Evolutionary conservation across 2,329 filamentous ascomycete species (phyloP).

Genomic region (Venturia asperata): DNA sequence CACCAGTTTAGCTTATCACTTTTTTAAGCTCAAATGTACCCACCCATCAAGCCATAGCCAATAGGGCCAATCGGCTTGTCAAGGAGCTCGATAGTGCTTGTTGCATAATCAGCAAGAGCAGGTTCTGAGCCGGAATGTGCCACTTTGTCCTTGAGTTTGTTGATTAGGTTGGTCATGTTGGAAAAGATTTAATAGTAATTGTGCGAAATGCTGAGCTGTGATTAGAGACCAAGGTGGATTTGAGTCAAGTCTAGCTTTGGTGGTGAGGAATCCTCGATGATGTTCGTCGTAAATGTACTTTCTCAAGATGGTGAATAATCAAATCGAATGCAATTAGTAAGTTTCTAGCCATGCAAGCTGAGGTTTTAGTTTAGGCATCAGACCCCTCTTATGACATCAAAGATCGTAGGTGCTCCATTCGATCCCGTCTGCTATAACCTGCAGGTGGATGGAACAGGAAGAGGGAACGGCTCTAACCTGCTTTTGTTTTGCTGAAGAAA

Average conservation of each 20-base stretch:
- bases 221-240: too few species aligned
- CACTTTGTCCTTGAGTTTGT: background rate
- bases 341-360: too few species aligned
- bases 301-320: too few species aligned
- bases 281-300: too few species aligned
- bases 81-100: constrained; percentile 11
- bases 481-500: too few species aligned
- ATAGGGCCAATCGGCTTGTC: constrained; percentile 34
- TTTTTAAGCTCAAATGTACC: constrained; percentile 5
- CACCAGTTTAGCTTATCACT: background rate
- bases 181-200: background rate
- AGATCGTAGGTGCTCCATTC: background rate
- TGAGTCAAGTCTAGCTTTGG: too few species aligned
- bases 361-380: background rate
- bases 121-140: background rate
- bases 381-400: background rate
- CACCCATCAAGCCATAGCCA: constrained; percentile 45
- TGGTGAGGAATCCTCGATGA: background rate
- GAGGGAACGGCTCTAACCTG: too few species aligned
- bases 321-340: background rate
- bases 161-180: background rate
- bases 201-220: too few species aligned
- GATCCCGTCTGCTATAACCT: too few species aligned
- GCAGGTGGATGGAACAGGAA: too few species aligned
- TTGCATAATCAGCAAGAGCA: background rate